Base-by-base conservation (phyloP, 2,329 filamentous ascomycete species). In the Sporothrix humicola region DNA sequence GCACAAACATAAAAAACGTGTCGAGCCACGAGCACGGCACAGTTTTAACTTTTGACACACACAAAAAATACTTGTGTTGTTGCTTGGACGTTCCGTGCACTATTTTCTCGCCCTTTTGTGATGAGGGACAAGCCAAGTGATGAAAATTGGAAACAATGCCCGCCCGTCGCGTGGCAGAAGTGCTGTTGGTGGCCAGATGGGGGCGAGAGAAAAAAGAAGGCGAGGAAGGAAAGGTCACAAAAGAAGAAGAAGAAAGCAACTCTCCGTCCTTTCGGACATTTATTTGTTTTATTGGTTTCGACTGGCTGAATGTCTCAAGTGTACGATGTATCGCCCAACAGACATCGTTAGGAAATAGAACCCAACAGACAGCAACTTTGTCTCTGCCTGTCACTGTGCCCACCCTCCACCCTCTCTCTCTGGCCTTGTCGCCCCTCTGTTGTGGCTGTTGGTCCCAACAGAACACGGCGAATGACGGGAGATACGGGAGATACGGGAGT, bases 81-180 rank as follows among this genome's bases (percentile, higher is more conserved):
- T 65, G 63, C 44, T 66, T 66, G 44, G 63, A 66, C 44, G 44
- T 66, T 66, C 63, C 44, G 63, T 66, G 63, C 63, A 20, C 23
- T 7, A 3, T 48, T 66, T 31, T 23, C n/a, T 23, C 50, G n/a
- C 13, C 52, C 48, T 52, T 52, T 52, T 52, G 59, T 65, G 59
- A 65, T n/a, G 31, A 20, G 31, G 7, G 31, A 37, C 31, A 37
- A 7, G 31, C 31, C 15, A 17, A 42, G 59, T 63, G 31, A 63
- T 63, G 59, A 63, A 63, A 44, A 63, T 13, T 63, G 59, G 15
- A 42, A 44, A 44, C 59, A 44, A 44, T 63, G 20, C 59, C 59
- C 59, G 59, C 31, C 59, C 17, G 59, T 63, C 59, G 59, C 59
- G 59, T 65, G 59, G 59, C 59, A 31, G n/a, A 12, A 17, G 59